Evolutionary conservation across 2,329 filamentous ascomycete genomes (phyloP).

Genomic region (Chaetomiaceae sp.): DNA sequence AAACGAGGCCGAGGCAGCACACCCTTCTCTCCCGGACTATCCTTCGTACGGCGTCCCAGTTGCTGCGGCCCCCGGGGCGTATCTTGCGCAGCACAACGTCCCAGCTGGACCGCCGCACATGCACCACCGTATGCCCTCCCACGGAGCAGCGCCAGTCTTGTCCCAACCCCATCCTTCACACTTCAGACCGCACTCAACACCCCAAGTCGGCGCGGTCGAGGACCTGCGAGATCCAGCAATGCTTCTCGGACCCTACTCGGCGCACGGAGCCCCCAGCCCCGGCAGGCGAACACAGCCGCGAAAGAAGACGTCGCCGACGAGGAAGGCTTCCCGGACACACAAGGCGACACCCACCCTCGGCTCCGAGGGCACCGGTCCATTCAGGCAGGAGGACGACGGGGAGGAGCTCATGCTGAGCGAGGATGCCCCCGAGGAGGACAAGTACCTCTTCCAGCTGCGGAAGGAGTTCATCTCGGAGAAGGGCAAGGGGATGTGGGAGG

Average conservation of each 20-base stretch:
- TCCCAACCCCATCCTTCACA: conserved; percentile 23
- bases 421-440: conserved; percentile 44
- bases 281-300: conserved; percentile 17
- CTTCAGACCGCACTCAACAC: conserved; percentile 16
- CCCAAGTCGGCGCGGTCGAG: conserved; percentile 22
- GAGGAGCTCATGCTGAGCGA: conserved; percentile 36
- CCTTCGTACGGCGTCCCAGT: conserved; percentile 20
- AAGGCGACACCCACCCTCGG: conserved; percentile 18
- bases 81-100: conserved; percentile 14
- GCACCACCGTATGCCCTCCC: conserved; percentile 23
- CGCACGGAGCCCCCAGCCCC: conserved; percentile 17
- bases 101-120: conserved; percentile 18
- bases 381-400: conserved; percentile 16
- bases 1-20: conserved; percentile 28
- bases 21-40: conserved; percentile 27
- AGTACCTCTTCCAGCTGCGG: conserved; percentile 46
- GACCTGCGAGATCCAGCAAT: conserved; percentile 23
- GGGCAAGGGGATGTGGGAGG: conserved; percentile 56
- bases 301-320: conserved; percentile 18
- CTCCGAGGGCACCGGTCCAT: conserved; percentile 5
- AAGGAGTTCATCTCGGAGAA: conserved; percentile 42
- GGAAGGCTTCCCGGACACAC: conserved; percentile 19
- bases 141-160: conserved; percentile 21
- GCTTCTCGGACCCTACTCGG: conserved; percentile 18
- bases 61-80: conserved; percentile 1